These are phyloP conservation scores for Wickerhamiella occidentalis DNA, from an alignment of 805 yeast species.

Conservation along the genomic window DNA sequence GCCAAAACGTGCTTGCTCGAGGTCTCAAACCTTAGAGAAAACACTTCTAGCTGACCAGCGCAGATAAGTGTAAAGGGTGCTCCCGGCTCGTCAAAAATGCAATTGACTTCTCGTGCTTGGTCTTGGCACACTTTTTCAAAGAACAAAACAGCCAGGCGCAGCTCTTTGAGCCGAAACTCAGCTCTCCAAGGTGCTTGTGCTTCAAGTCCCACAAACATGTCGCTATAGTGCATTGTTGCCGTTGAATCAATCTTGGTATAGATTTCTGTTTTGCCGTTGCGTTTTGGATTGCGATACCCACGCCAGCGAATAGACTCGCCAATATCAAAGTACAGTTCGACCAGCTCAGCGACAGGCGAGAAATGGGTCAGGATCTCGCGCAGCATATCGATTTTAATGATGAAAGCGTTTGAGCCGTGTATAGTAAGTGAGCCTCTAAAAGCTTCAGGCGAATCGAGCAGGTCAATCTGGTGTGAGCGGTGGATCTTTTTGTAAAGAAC, in stretches of 20 bases:
- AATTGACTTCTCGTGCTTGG: background rate
- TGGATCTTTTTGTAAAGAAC: background rate
- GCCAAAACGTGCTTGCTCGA: background rate
- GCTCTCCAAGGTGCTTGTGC: conserved; percentile 18
- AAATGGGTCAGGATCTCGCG: conserved; percentile 6
- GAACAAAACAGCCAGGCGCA: conserved; percentile 16
- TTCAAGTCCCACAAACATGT: conserved; percentile 15
- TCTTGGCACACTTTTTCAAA: conserved; percentile 14
- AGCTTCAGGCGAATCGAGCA: background rate
- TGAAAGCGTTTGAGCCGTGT: background rate
- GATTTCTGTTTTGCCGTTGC: conserved; percentile 6
- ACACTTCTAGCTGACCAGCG: background rate
- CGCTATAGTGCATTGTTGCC: conserved; percentile 15
- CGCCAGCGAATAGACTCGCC: conserved; percentile 13
- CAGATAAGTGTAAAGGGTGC: background rate
- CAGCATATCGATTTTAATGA: background rate
- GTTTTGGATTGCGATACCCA: conserved; percentile 12
- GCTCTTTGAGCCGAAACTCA: conserved; percentile 18
- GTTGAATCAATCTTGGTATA: conserved; percentile 14
- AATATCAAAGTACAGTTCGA: conserved; percentile 15
- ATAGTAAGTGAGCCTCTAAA: background rate
- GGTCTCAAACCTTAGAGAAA: background rate
- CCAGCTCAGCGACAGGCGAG: conserved; percentile 18
- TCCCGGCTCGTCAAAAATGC: conserved; percentile 4
- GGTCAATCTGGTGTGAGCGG: conserved; percentile 3